phyloP scores from a whole-genome alignment of 805 yeast species.

The Osmozyma mogii region DNA sequence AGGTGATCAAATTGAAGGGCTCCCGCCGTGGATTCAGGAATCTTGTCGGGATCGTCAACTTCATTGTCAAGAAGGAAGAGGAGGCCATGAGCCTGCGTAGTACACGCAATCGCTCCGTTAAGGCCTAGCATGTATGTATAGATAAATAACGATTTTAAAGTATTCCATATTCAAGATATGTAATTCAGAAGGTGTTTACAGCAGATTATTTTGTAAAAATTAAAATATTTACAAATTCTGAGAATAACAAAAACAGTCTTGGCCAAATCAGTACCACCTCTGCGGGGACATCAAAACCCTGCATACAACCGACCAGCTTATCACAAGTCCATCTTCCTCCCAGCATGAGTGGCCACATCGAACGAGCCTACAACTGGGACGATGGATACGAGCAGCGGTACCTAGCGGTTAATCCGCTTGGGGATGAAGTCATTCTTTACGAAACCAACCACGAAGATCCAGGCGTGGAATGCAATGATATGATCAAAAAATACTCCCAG shows the following conservation, averaged over 20 bases:
- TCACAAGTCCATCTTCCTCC: no score
- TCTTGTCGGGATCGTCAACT: conserved; percentile 34
- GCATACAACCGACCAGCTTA: no score
- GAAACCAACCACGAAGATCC: conserved; percentile 27
- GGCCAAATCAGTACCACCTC: no score
- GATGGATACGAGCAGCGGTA: conserved; percentile 47
- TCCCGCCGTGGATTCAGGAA: conserved; percentile 38
- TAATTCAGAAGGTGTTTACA: no score
- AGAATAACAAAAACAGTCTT: no score
- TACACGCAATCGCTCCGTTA: no score
- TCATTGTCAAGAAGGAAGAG: conserved; percentile 39
- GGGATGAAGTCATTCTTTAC: conserved; percentile 70
- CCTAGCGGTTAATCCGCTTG: conserved; percentile 65
- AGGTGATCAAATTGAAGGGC: conserved; percentile 38
- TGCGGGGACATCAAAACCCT: no score
- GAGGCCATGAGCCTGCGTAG: conserved; percentile 11
- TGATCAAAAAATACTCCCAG: conserved; percentile 43
- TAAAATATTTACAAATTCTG: no score
- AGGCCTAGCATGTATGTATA: no score
- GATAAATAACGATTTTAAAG: no score
- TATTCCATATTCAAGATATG: no score
- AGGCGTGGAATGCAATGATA: conserved; percentile 43
- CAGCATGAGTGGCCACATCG: conserved; percentile 52
- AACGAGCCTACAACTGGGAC: conserved; percentile 57
- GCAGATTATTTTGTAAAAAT: no score